Conservation (phyloP, 352 stramenopile species). For the Globisporangium carolinianum region DNA sequence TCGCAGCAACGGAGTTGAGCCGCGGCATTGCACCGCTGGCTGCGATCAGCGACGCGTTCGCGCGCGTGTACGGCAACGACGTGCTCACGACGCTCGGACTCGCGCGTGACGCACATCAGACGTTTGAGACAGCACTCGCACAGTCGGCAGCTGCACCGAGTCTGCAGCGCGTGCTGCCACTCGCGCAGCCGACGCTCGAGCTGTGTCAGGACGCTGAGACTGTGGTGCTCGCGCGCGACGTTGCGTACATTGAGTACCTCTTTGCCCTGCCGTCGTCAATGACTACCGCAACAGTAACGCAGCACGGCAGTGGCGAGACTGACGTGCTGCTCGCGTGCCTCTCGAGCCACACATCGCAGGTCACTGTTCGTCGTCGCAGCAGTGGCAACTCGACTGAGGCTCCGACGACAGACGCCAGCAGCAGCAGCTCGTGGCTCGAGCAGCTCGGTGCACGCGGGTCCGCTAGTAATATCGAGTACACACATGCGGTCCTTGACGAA, state of each 20-base stretch:
- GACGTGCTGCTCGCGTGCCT: conserved; percentile 30
- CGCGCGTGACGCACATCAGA: conserved; percentile 22
- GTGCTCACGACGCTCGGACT: conserved; percentile 36
- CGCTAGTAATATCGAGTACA: conserved; percentile 12
- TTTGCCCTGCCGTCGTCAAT: conserved; percentile 15
- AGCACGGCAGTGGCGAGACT: not conserved
- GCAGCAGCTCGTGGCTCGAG: conserved; percentile 21
- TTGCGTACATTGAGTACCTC: conserved; percentile 58
- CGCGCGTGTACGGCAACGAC: conserved; percentile 53
- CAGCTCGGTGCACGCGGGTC: conserved; percentile 20
- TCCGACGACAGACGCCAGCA: not conserved
- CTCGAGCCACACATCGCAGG: conserved; percentile 10
- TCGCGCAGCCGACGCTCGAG: conserved; percentile 34
- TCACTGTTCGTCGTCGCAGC: not conserved
- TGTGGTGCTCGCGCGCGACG: conserved; percentile 48
- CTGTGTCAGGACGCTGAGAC: conserved; percentile 53
- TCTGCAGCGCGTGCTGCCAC: conserved; percentile 30
- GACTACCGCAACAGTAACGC: not conserved
- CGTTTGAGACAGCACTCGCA: conserved; percentile 32
- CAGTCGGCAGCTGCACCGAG: conserved; percentile 13
- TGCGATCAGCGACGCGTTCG: conserved; percentile 51
- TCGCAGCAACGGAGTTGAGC: conserved; percentile 57
- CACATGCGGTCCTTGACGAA: conserved; percentile 28
- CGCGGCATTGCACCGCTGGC: conserved; percentile 34
- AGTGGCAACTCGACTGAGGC: not conserved